Conservation (phyloP, 2,329 filamentous ascomycete species). For the Cladorrhinum sp. region DNA sequence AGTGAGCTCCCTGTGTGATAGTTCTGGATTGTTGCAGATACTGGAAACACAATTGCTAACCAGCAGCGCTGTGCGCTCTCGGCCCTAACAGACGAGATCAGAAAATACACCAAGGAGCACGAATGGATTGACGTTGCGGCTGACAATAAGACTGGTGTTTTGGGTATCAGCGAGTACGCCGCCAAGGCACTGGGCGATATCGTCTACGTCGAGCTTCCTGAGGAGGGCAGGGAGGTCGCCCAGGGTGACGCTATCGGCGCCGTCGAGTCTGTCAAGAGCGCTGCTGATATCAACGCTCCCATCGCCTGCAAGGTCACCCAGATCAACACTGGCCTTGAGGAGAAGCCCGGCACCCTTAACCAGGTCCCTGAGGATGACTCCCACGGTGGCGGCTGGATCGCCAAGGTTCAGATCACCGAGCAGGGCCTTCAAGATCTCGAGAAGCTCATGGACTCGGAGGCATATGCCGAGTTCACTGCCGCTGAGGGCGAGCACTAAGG, state of each 20-base stretch:
- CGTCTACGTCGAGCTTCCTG: slow-evolving; percentile 93
- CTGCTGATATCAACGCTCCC: slow-evolving; percentile 94
- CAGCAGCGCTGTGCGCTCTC: not conserved
- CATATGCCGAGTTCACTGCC: slow-evolving; percentile 72
- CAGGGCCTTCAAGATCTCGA: slow-evolving; percentile 65
- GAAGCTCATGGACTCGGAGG: slow-evolving; percentile 69
- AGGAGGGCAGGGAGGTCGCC: slow-evolving; percentile 62
- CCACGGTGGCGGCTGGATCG: slow-evolving; percentile 84
- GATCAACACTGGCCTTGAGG: slow-evolving; percentile 72
- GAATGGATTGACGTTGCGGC: slow-evolving; percentile 92
- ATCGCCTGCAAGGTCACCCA: slow-evolving; percentile 73
- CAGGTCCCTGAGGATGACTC: slow-evolving; percentile 77
- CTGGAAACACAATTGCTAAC: slow-evolving; percentile 10
- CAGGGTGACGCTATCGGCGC: slow-evolving; percentile 86
- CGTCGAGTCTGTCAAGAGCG: slow-evolving; percentile 97
- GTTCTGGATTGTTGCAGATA: slow-evolving; percentile 26
- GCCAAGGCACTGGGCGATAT: slow-evolving; percentile 92
- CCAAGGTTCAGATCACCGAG: slow-evolving; percentile 76
- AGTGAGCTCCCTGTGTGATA: slow-evolving; percentile 37
- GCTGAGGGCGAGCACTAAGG: slow-evolving; percentile 39
- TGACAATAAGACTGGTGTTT: slow-evolving; percentile 75
- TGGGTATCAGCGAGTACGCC: slow-evolving; percentile 88
- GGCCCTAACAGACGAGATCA: slow-evolving; percentile 53
- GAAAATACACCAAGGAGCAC: slow-evolving; percentile 95
- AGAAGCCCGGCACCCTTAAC: slow-evolving; percentile 86